Evolutionary conservation across 352 stramenopile genomes (phyloP).

Genomic region (Phytophthora meadii): DNA sequence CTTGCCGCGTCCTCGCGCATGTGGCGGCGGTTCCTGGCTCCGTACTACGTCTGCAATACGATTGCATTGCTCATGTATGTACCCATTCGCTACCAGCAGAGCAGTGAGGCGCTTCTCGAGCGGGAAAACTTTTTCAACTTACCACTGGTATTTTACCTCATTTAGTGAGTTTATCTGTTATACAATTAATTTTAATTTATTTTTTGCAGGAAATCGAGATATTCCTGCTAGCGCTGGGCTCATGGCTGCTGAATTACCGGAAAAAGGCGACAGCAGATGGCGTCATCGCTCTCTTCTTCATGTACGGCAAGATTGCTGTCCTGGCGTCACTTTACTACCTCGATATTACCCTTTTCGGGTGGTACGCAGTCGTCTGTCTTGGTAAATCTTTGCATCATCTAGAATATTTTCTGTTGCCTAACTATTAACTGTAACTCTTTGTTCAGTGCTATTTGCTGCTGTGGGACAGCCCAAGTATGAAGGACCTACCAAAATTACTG

Average conservation of each 20-base stretch:
- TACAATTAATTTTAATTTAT: slow-evolving; percentile 2
- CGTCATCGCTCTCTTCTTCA: slow-evolving; percentile 69
- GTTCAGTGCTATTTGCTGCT: slow-evolving; percentile 65
- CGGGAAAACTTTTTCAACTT: slow-evolving; percentile 73
- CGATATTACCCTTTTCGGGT: slow-evolving; percentile 65
- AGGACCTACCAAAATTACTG: slow-evolving; percentile 59
- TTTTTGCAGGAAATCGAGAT: slow-evolving; percentile 71
- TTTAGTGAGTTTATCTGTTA: slow-evolving; percentile 1
- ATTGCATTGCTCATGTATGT: slow-evolving; percentile 65
- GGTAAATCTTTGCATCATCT: slow-evolving; percentile 31
- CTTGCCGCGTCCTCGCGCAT: slow-evolving; percentile 9
- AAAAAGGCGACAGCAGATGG: slow-evolving; percentile 79
- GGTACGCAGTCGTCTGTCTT: slow-evolving; percentile 66
- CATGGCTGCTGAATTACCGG: slow-evolving; percentile 74
- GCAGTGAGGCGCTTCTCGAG: slow-evolving; percentile 49
- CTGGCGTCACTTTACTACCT: slow-evolving; percentile 73
- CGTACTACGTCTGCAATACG: slow-evolving; percentile 76
- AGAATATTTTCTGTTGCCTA: background rate
- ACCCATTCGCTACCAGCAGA: slow-evolving; percentile 50
- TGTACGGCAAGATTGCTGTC: slow-evolving; percentile 74
- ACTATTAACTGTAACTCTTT: slow-evolving; percentile 6
- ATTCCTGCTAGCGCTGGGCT: slow-evolving; percentile 60
- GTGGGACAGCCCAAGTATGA: slow-evolving; percentile 71
- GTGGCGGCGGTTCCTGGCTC: slow-evolving; percentile 65
- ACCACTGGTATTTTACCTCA: slow-evolving; percentile 43